Evolutionary conservation across 2,329 filamentous ascomycete genomes (phyloP), one percentile per base, ranked within the genome.

Genomic region (Huntiella moniliformis): DNA sequence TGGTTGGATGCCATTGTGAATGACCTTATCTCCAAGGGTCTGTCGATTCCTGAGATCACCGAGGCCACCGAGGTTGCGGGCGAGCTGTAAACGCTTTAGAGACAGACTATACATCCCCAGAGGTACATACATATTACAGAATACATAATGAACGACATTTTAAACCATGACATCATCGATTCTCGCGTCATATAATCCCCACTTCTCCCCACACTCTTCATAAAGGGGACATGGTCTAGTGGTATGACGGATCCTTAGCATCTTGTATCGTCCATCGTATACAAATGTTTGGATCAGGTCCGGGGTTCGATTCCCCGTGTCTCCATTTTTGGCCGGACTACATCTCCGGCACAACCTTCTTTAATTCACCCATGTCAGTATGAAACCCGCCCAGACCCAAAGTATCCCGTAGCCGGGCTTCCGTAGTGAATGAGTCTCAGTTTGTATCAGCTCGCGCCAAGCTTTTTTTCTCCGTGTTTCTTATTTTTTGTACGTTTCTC

Each of bases 1-100:
- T 82, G 75, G 74, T 60, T 82, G 50, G 77, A 82, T 55, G 61
- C 68, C 53, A 75, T 81, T 54, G 73, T 65, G 6, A 60, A 65
- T n/a, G 48, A 49, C 10, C 18, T 46, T 11, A 15, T 35, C 38
- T 55, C 58, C 34, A 53, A 54, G 39, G 52, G 53, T 18, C 46
- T 38, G 48, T 35, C 43, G 11, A 13, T 28, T 3, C 22, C 32
- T 15, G 38, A 18, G 3, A n/a, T 35, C 7, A 16, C 32, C 22
- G 38, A 18, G 3, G 16, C 40, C 7, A 16, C 12, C 12, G 12
- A 36, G 5, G 18, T 13, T 17, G 38, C 37, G 5, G 28, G 35
- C 16, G 45, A 47, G 28, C 12, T 47, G 35, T 47, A 43, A 38
- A 28, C 22, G 7, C 22, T 6, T 28, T 28, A 28, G 22, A 28